A percentile compares a stretch with the other conserved stretches of the same genome.
phyloP scores from a whole-genome alignment of 768 basidiomycete species.

The Pulveroboletus sp. region DNA sequence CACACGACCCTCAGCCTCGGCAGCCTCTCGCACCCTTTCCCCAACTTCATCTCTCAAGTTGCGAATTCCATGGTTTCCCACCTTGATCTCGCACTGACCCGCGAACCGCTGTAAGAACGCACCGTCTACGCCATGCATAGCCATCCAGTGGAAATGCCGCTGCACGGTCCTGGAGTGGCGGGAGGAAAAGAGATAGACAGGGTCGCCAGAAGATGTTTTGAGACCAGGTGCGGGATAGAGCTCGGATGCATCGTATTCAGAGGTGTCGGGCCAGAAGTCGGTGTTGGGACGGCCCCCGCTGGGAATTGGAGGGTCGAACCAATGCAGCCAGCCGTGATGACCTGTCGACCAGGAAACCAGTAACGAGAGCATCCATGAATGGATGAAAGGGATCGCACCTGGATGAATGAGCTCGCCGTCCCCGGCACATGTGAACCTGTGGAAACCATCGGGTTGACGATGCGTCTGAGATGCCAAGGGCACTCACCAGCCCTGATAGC shows the following conservation, averaged over 20 bases:
- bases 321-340: slow-evolving; percentile 86
- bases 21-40: slow-evolving; percentile 65
- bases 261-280: slow-evolving; percentile 79
- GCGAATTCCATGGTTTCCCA: slow-evolving; percentile 51
- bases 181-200: slow-evolving; percentile 72
- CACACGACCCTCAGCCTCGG: slow-evolving; percentile 75
- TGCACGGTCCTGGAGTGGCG: slow-evolving; percentile 70
- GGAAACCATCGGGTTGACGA: background rate
- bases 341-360: slow-evolving; percentile 28
- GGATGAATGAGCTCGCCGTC: slow-evolving; percentile 65
- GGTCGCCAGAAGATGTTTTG: slow-evolving; percentile 49
- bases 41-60: slow-evolving; percentile 70
- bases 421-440: slow-evolving; percentile 67
- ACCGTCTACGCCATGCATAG: slow-evolving; percentile 72
- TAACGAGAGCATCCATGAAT: background rate
- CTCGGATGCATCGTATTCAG: slow-evolving; percentile 65
- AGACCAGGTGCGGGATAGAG: slow-evolving; percentile 68
- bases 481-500: slow-evolving; percentile 81
- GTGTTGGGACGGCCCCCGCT: slow-evolving; percentile 66
- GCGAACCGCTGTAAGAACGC: slow-evolving; percentile 78
- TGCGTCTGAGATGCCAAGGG: too few relatives aligned
- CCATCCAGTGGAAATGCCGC: slow-evolving; percentile 66
- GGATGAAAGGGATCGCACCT: slow-evolving; percentile 31
- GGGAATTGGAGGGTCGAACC: slow-evolving; percentile 67
- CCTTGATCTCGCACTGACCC: slow-evolving; percentile 56